phyloP scores from a whole-genome alignment of 2,329 filamentous ascomycete species.

The Hypoxylon sp. region DNA sequence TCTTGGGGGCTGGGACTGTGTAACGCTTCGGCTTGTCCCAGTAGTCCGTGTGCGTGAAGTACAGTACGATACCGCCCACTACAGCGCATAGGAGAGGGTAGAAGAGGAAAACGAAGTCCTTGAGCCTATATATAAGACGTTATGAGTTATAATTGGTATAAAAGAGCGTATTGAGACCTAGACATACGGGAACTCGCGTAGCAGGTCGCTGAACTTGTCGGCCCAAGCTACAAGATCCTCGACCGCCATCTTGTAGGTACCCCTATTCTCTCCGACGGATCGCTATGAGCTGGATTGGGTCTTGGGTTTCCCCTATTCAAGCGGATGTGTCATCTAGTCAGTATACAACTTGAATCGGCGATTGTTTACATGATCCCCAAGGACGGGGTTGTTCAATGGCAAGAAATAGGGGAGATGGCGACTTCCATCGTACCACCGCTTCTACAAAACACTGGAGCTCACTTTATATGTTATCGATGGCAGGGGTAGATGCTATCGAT shows the following conservation, averaged over 20 bases:
- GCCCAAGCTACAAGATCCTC: slow-evolving; percentile 51
- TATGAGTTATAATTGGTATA: slow-evolving; percentile 18
- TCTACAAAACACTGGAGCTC: slow-evolving; percentile 31
- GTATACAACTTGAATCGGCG: neutral
- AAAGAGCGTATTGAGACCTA: neutral
- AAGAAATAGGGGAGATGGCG: slow-evolving; percentile 25
- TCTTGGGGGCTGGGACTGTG: slow-evolving; percentile 72
- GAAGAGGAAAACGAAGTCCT: slow-evolving; percentile 40
- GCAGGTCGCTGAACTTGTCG: slow-evolving; percentile 44
- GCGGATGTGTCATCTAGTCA: neutral
- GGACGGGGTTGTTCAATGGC: slow-evolving; percentile 32
- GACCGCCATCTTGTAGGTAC: slow-evolving; percentile 45
- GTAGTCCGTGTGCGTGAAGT: slow-evolving; percentile 45
- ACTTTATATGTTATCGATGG: slow-evolving; percentile 26
- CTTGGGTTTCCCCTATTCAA: neutral
- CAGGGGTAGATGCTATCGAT: neutral
- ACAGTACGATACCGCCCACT: slow-evolving; percentile 47
- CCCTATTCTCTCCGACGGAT: neutral
- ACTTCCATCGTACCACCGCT: slow-evolving; percentile 36
- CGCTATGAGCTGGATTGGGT: neutral
- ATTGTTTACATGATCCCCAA: slow-evolving; percentile 28
- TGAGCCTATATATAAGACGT: slow-evolving; percentile 38
- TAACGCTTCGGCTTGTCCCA: slow-evolving; percentile 68
- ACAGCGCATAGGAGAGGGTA: slow-evolving; percentile 43
- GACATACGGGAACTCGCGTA: slow-evolving; percentile 53